Percentiles rank a stretch among this genome's conserved stretches.
These are phyloP conservation scores for Vaccinium myrtillus DNA, from an alignment of 148 eudicot species.

Conservation along the genomic window DNA sequence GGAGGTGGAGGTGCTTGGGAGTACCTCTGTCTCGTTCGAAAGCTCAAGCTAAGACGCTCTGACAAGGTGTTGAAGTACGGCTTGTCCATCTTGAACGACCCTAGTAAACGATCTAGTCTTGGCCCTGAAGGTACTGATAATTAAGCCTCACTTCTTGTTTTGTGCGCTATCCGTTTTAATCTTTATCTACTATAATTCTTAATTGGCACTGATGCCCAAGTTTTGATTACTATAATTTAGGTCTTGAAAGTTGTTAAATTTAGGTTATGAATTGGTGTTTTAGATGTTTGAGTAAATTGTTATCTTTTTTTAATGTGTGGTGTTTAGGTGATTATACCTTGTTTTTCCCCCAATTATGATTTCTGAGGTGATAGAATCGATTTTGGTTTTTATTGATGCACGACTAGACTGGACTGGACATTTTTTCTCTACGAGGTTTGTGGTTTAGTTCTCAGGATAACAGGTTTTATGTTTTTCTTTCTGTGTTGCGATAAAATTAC, in stretches of 20 bases:
- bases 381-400: background rate
- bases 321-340: too few species aligned
- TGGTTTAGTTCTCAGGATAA: background rate
- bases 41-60: constrained; percentile 86
- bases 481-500: background rate
- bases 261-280: background rate
- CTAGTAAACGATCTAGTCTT: constrained; percentile 72
- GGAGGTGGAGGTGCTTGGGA: constrained; percentile 96
- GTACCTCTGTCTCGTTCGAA: constrained; percentile 66
- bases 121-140: constrained; percentile 65
- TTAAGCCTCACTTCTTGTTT: background rate
- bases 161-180: background rate
- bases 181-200: background rate
- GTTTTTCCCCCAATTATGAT: too few species aligned
- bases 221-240: background rate
- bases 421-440: background rate
- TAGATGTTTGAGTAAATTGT: background rate
- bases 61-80: constrained; percentile 79
- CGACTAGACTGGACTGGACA: background rate
- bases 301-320: background rate
- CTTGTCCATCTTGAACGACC: constrained; percentile 56
- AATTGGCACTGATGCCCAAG: too few species aligned
- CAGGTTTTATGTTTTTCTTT: background rate
- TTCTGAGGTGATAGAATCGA: too few species aligned
- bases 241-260: background rate